Evolutionary conservation across 2,329 filamentous ascomycete species (phyloP).

Genomic region (Fusarium euwallaceae): DNA sequence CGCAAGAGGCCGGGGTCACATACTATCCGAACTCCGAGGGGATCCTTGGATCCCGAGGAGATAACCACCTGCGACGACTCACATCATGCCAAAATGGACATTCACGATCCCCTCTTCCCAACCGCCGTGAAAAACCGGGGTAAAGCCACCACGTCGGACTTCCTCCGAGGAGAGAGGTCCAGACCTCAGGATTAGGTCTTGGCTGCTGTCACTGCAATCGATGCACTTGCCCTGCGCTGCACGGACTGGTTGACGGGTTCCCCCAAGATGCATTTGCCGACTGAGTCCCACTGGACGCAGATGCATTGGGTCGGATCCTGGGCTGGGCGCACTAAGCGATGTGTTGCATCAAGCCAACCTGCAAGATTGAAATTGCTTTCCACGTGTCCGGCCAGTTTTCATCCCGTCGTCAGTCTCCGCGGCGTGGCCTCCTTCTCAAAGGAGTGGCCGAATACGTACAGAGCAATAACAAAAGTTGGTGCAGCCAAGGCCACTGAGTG

Average conservation of each 20-base stretch:
- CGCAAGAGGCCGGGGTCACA: background rate
- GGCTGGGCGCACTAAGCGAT: constrained; percentile 8
- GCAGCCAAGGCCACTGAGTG: constrained; percentile 31
- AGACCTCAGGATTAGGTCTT: constrained; percentile 10
- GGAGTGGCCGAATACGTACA: constrained; percentile 1
- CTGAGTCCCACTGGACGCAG: background rate
- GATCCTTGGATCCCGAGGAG: constrained; percentile 1
- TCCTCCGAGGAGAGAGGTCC: constrained; percentile 19
- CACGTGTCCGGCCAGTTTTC: constrained; percentile 7
- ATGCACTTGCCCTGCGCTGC: background rate
- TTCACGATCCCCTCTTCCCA: constrained; percentile 32
- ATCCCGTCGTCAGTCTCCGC: constrained; percentile 25
- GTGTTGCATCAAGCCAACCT: constrained; percentile 6
- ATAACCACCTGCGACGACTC: constrained; percentile 30
- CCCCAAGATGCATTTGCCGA: constrained; percentile 9
- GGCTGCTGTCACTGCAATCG: background rate
- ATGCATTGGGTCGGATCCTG: background rate
- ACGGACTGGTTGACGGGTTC: background rate
- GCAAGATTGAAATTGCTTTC: constrained; percentile 18
- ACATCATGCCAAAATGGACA: constrained; percentile 23
- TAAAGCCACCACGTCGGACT: constrained; percentile 30
- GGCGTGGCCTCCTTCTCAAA: background rate
- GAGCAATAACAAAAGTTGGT: constrained; percentile 25
- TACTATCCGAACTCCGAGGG: constrained; percentile 12
- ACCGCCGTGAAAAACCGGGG: background rate